Base-by-base conservation (phyloP, 192 early-diverging fungal genomes). In the Cladochytrium replicatum region DNA sequence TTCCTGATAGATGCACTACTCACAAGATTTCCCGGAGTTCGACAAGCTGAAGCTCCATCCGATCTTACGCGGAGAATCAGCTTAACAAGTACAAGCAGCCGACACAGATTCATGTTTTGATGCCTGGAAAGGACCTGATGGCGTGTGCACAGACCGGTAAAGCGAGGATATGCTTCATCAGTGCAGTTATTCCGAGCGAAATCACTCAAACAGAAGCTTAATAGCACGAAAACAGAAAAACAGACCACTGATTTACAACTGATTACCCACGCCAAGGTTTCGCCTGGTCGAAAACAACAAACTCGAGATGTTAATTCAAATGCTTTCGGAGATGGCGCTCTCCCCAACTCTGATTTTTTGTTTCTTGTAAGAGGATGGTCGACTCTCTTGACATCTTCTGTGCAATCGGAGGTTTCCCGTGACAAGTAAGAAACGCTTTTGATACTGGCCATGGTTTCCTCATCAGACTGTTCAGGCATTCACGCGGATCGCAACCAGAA, bases 81-180 rank as follows among this genome's bases (percentile, higher is more conserved):
- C 64, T 87, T 8, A 72, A 86, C 54, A 66, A 74, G 43, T 94
- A 88, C 69, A 71, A 72, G 21, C 79, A 75, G 38, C 91, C 91
- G 15, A 94, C 91, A 26, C 91, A 89, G 1, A 87, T 94, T 39
- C 91, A 94, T 52, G 66, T 70, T 29, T 45, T 69, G 23, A 19
- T 46, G n/a, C 23, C 28, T 17, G 55, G 60, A 6, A 52, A 54
- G 6, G 91, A 93, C 61, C 77, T 91, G 13, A 92, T 93, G 57
- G 88, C 85, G 8, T 82, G 87, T 7, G 89, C 91, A n/a, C 91
- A 93, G 51, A 93, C 91, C 0, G 91, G 91, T 54, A 86, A 19
- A 5, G n/a, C n/a, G n/a, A n/a, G n/a, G n/a, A n/a, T n/a, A n/a
- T n/a, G n/a, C n/a, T n/a, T n/a, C n/a, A n/a, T n/a, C n/a, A n/a